Base-by-base conservation (phyloP, 352 stramenopile genomes). In the Pythium folliculosum region DNA sequence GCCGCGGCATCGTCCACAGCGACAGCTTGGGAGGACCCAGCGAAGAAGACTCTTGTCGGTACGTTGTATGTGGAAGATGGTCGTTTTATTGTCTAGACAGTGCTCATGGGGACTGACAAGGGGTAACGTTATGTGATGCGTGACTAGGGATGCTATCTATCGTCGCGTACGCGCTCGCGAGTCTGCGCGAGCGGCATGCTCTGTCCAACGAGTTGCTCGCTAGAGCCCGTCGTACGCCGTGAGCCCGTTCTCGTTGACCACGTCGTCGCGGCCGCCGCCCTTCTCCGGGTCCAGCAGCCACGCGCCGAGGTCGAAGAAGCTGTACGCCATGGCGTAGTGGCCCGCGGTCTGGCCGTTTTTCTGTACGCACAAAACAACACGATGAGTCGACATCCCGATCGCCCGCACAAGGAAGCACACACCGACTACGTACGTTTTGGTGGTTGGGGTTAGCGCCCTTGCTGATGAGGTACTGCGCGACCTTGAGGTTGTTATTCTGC, bases 291-390 rank as follows among this genome's bases (percentile, higher is more conserved):
- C 86, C 61, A 98, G 80, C 17, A 98, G 77, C 78, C 88, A 97
- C 76, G 96, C 92, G 35, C 87, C 91, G 21, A 98, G 65, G 72
- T 98, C 94, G 67, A 93, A 93, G 73, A 93, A 93, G 75, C 78
- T 93, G 77, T 96, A 97, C 17, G 87, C 82, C 84, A 98, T 95
- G 27, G 94, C 94, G 74, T 97, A 98, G 70, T 98, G 94, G 43
- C 97, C 84, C 0, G 92, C 80, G 1, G 94, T 98, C 68, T 98
- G 96, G 30, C 94, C 94, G 48, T 84, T 75, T 75, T 82, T 88
- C 81, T 89, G 57, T 27, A 47, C 13, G 17, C 17, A 19, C 40
- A 19, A 35, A 63, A 38, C 21, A 53, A 50, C n/a, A 54, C 14
- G 35, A 64, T 38, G 5, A 54, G 56, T 43, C 7, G 27, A 5